A percentile compares a stretch with the other conserved stretches of the same genome.
phyloP scores from a whole-genome alignment of 306 rosid genomes.

The Ziziphus jujuba region DNA sequence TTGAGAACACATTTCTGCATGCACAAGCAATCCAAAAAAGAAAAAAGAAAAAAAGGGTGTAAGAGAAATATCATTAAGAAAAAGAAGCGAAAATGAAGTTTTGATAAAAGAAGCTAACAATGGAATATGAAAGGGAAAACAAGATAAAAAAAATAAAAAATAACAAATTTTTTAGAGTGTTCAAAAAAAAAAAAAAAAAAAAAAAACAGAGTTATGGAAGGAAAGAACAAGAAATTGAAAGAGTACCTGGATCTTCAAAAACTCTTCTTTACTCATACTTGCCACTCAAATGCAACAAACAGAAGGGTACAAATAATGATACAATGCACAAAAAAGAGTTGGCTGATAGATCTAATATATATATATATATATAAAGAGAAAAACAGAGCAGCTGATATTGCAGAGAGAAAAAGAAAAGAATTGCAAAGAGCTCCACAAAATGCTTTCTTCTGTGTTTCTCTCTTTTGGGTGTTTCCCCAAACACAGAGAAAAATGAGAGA shows the following conservation, averaged over 20 bases:
- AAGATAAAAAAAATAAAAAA: background rate
- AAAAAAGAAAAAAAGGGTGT: slow-evolving; percentile 27
- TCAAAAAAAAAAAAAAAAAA: background rate
- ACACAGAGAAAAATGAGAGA: slow-evolving; percentile 20
- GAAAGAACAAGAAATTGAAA: slow-evolving; percentile 1
- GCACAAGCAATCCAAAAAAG: slow-evolving; percentile 43
- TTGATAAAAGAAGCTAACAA: too few relatives aligned
- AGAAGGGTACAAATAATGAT: slow-evolving; percentile 26
- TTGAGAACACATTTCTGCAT: slow-evolving; percentile 91
- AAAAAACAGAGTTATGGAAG: slow-evolving; percentile 11
- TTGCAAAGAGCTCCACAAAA: slow-evolving; percentile 6
- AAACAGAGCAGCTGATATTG: slow-evolving; percentile 1
- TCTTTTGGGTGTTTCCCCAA: slow-evolving; percentile 28
- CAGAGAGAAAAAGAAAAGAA: background rate
- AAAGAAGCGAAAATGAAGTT: background rate
- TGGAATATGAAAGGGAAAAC: background rate
- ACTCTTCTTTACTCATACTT: slow-evolving; percentile 83
- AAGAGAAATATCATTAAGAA: slow-evolving; percentile 19
- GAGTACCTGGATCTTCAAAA: slow-evolving; percentile 84
- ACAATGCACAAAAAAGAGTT: slow-evolving; percentile 7
- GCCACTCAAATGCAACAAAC: slow-evolving; percentile 32
- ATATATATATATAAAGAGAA: background rate
- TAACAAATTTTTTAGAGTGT: slow-evolving; percentile 1
- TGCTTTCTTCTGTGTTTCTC: slow-evolving; percentile 12
- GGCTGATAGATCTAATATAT: slow-evolving; percentile 40